These are phyloP conservation scores for Maudiozyma turicensis DNA, from an alignment of 805 yeast species.

Conservation along the genomic window DNA sequence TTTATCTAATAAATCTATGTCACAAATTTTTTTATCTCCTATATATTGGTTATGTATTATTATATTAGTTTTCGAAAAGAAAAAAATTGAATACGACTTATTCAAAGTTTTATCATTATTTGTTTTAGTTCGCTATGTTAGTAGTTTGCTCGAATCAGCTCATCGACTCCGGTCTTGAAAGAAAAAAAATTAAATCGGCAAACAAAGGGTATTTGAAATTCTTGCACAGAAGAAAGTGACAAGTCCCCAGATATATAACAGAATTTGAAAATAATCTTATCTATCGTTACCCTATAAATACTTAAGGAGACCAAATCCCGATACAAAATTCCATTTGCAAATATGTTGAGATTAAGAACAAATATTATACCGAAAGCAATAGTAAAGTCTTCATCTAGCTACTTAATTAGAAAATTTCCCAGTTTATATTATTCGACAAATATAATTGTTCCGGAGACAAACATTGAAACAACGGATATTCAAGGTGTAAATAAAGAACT, in stretches of 20 bases:
- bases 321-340: not conserved
- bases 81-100: not conserved
- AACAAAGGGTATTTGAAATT: not conserved
- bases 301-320: no score
- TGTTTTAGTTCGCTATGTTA: not conserved
- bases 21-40: not conserved
- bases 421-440: not conserved
- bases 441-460: not conserved
- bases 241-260: no score
- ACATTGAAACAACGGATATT: not conserved
- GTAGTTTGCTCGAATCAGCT: not conserved
- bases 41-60: not conserved
- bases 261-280: no score
- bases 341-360: not conserved
- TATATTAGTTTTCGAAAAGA: not conserved
- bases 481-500: not conserved
- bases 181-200: not conserved
- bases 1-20: not conserved
- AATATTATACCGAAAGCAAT: no score
- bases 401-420: not conserved
- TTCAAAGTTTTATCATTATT: not conserved
- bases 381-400: no score
- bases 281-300: no score
- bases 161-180: not conserved
- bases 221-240: no score